Evolutionary conservation across 1,284 basidiomycete genomes (phyloP).

Genomic region (Marasmius tenuissimus): DNA sequence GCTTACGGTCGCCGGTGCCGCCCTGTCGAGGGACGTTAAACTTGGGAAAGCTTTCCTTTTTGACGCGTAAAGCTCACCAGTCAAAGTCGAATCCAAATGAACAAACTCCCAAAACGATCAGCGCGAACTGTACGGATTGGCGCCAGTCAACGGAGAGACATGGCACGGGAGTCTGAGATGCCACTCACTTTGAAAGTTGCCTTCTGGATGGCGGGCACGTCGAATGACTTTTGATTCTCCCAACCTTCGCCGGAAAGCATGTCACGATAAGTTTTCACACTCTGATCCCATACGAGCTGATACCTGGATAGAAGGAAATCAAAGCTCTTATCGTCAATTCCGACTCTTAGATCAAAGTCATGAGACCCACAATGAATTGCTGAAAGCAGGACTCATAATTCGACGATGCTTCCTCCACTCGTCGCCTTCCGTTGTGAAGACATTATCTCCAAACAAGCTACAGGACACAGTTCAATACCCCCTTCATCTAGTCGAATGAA

Average conservation of each 20-base stretch:
- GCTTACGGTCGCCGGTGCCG: slow-evolving; percentile 4
- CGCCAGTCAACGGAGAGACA: background rate
- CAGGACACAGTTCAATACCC: background rate
- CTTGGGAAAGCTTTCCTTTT: background rate
- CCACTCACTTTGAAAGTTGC: slow-evolving; percentile 8
- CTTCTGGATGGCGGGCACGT: slow-evolving; percentile 1
- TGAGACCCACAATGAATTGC: slow-evolving; percentile 1
- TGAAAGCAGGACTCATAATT: slow-evolving; percentile 16
- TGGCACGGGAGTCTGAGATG: background rate
- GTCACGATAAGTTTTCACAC: slow-evolving; percentile 10
- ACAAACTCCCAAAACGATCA: slow-evolving; percentile 9
- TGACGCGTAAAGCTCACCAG: slow-evolving; percentile 1
- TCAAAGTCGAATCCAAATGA: slow-evolving; percentile 11
- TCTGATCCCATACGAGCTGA: slow-evolving; percentile 11
- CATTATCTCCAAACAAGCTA: slow-evolving; percentile 13
- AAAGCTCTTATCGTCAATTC: background rate
- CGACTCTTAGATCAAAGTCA: background rate
- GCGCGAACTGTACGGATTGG: slow-evolving; percentile 1
- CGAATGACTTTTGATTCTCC: background rate
- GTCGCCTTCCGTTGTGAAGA: slow-evolving; percentile 10
- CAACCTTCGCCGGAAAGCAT: slow-evolving; percentile 9
- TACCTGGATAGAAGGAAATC: background rate
- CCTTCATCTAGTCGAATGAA: background rate
- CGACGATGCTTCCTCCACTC: slow-evolving; percentile 14
- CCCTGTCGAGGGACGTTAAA: background rate